These are phyloP conservation scores for Hypericum androsaemum DNA, from an alignment of 345 rosid genomes.

Conservation along the genomic window DNA sequence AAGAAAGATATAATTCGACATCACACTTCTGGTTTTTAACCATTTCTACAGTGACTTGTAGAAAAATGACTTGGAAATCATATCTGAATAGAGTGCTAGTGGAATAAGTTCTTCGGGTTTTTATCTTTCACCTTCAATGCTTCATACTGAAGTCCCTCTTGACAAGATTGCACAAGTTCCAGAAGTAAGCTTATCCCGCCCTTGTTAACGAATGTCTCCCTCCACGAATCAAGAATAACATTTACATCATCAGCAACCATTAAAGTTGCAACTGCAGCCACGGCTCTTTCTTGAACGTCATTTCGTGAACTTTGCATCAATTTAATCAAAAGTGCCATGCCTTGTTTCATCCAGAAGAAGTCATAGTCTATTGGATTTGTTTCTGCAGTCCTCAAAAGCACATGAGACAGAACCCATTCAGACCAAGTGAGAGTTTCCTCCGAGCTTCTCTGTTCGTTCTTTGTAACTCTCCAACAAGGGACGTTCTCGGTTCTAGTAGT, in stretches of 20 bases:
- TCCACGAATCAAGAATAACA: constrained; percentile 24
- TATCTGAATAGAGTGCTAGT: too few relatives aligned
- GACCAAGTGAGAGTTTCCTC: constrained; percentile 20
- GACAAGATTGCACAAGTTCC: constrained; percentile 26
- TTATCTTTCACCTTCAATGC: constrained; percentile 23
- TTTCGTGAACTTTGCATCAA: constrained; percentile 25
- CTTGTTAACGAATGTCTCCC: constrained; percentile 20
- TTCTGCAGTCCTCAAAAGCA: constrained; percentile 26
- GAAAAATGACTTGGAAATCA: too few relatives aligned
- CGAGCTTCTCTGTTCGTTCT: constrained; percentile 6
- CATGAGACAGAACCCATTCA: constrained; percentile 31
- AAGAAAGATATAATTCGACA: too few relatives aligned
- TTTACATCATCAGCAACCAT: constrained; percentile 32
- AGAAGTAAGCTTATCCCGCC: constrained; percentile 27
- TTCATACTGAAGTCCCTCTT: constrained; percentile 30
- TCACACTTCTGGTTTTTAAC: too few relatives aligned
- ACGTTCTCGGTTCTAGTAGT: constrained; percentile 11
- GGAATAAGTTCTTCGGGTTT: too few relatives aligned
- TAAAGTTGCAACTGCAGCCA: constrained; percentile 30
- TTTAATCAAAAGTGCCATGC: constrained; percentile 17
- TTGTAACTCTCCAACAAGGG: constrained; percentile 16
- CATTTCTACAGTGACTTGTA: too few relatives aligned
- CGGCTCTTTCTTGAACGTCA: constrained; percentile 36
- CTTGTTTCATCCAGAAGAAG: constrained; percentile 30
- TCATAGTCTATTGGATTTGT: constrained; percentile 20